phyloP scores from a whole-genome alignment of 441 rosid species.

The Corymbia citriodora region DNA sequence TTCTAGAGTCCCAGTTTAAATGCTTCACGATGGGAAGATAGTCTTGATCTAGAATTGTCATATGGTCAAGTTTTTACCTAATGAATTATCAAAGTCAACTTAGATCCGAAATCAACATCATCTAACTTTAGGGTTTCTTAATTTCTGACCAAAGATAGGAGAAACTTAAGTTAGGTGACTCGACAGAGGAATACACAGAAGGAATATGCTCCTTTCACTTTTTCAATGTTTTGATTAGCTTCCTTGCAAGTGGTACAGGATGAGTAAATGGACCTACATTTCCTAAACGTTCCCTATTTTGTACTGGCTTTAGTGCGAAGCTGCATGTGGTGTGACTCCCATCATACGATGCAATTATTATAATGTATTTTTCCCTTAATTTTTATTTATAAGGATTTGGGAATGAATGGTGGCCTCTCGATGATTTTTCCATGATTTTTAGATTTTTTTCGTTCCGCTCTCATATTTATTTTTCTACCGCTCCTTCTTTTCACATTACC shows the following conservation, averaged over 20 bases:
- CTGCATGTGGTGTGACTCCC: background rate
- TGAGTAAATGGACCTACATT: background rate
- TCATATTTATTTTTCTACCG: background rate
- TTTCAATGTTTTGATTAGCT: background rate
- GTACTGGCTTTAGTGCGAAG: background rate
- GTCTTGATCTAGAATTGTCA: background rate
- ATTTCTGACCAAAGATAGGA: background rate
- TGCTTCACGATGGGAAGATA: background rate
- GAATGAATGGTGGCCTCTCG: background rate
- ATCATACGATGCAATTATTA: background rate
- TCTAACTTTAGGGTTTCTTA: background rate
- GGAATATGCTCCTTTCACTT: background rate
- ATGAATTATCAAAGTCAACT: background rate
- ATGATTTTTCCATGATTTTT: background rate
- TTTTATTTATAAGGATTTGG: background rate
- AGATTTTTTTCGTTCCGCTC: background rate
- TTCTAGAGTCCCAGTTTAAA: background rate
- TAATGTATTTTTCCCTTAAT: background rate
- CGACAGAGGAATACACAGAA: background rate
- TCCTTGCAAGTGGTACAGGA: background rate
- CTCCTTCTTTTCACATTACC: background rate
- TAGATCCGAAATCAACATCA: background rate
- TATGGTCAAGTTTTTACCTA: background rate
- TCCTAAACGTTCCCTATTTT: background rate
- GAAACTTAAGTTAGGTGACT: background rate